Conservation (phyloP, 352 stramenopile genomes). For the Globisporangium recalcitrans region DNA sequence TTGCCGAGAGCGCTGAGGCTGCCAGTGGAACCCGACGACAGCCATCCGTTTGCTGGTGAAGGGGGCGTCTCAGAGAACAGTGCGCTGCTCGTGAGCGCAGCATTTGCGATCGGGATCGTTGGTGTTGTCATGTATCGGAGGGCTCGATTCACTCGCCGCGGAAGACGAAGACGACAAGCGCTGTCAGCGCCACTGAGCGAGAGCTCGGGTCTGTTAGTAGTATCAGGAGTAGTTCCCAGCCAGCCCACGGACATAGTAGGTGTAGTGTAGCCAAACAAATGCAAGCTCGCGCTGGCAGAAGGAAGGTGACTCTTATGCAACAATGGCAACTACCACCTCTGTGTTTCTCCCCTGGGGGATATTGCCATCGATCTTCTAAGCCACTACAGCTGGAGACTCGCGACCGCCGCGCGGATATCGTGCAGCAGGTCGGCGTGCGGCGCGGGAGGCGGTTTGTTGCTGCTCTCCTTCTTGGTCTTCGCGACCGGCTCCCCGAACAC, state of each 20-base stretch:
- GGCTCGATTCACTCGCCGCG: not conserved
- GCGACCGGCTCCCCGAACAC: conserved; percentile 34
- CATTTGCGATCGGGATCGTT: not conserved
- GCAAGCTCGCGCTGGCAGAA: not conserved
- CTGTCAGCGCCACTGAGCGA: not conserved
- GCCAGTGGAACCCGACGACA: too few relatives aligned
- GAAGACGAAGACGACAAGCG: not conserved
- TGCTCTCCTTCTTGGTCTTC: conserved; percentile 5
- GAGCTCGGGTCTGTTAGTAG: not conserved
- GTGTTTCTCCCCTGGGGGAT: too few relatives aligned
- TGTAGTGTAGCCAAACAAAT: not conserved
- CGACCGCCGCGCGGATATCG: conserved; percentile 41
- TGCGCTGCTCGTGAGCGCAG: not conserved
- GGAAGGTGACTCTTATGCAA: not conserved
- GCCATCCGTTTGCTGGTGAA: not conserved
- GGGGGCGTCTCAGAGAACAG: too few relatives aligned
- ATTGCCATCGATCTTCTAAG: too few relatives aligned
- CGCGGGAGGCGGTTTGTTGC: conserved; percentile 10
- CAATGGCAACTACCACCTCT: not conserved
- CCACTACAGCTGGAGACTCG: conserved; percentile 26
- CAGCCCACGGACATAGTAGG: not conserved
- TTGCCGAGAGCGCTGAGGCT: not conserved
- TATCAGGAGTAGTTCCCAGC: not conserved
- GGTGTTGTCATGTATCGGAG: not conserved
- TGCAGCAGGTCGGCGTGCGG: conserved; percentile 30